phyloP scores from a whole-genome alignment of 371 early-diverging fungal genomes.

The Blakeslea trispora region DNA sequence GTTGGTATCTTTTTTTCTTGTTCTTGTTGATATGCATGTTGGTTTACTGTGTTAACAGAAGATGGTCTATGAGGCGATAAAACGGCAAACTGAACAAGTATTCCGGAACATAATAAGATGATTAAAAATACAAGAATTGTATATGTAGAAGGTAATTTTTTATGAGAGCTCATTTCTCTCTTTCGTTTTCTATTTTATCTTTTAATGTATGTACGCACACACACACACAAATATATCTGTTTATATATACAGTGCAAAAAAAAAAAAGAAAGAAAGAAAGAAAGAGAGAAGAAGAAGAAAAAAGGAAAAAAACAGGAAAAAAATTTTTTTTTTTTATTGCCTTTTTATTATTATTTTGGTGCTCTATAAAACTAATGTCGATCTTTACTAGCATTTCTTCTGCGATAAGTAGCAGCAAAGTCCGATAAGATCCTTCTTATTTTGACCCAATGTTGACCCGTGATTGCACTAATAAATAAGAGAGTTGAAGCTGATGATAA shows the following conservation, averaged over 20 bases:
- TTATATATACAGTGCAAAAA: too few relatives aligned
- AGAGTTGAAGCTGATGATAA: background rate
- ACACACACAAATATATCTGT: background rate
- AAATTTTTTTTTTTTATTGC: background rate
- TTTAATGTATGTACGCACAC: too few relatives aligned
- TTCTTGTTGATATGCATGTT: background rate
- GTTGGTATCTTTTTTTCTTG: background rate
- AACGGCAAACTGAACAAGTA: constrained; percentile 5
- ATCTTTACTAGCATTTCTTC: constrained; percentile 27
- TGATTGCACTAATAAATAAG: constrained; percentile 39
- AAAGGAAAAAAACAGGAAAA: constrained; percentile 2
- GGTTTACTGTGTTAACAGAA: too few relatives aligned
- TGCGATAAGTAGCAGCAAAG: constrained; percentile 51
- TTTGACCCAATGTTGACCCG: constrained; percentile 41
- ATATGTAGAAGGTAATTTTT: background rate
- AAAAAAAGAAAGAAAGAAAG: too few relatives aligned
- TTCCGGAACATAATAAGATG: constrained; percentile 8
- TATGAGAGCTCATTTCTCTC: background rate
- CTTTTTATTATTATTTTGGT: background rate
- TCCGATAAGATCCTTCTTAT: constrained; percentile 49
- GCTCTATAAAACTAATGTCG: constrained; percentile 8
- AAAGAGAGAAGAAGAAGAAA: constrained; percentile 11
- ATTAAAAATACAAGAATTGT: constrained; percentile 3
- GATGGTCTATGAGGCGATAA: constrained; percentile 10
- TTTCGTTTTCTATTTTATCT: too few relatives aligned